Base-by-base conservation (phyloP, 2,329 filamentous ascomycete genomes). In the Aspergillus terreus region DNA sequence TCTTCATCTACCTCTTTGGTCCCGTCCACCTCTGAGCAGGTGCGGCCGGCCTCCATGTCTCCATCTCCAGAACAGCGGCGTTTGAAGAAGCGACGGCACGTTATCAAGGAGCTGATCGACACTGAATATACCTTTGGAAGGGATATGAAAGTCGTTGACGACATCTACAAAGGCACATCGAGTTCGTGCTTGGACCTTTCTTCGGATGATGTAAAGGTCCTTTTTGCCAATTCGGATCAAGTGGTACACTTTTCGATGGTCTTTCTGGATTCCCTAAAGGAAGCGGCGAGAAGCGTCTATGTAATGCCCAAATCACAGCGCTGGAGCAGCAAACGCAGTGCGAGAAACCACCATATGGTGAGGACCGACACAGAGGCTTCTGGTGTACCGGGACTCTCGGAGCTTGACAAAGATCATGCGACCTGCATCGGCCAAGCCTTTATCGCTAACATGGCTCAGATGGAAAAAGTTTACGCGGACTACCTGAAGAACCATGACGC, bases 71-170 rank as follows among this genome's bases (percentile, higher is more conserved):
- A 69, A 44, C 69, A 74, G 52, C 64, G 66, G 15, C 84, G 88
- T n/a, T 76, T 97, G 7, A 82, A 83, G 46, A 88, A 92, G 66
- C 87, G 94, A 17, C 84, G 87, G 49, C 84, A 95, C 67, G 84
- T 95, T 44, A 87, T 97, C 63, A 92, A 92, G 65, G 94, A 99
- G 70, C 77, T 99, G 35, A 82, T 96, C 43, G 91, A 96, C 63
- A 99, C 94, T 0, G 94, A 99, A 68, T 85, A 90, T 44, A 85
- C 87, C 5, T 97, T 95, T 71, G 85, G 95, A 51, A 84, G 90
- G 57, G 94, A 99, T 68, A 92, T 99, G 90, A 96, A 92, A 68
- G 92, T 99, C 48, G 87, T 96, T 2, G 90, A 95, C 64, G 92
- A 97, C 65, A 97, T 99, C 49, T 99, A 97, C 78, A 95, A 95